phyloP scores from a whole-genome alignment of 2,329 filamentous ascomycete species.

The Gnomoniopsis sp. region DNA sequence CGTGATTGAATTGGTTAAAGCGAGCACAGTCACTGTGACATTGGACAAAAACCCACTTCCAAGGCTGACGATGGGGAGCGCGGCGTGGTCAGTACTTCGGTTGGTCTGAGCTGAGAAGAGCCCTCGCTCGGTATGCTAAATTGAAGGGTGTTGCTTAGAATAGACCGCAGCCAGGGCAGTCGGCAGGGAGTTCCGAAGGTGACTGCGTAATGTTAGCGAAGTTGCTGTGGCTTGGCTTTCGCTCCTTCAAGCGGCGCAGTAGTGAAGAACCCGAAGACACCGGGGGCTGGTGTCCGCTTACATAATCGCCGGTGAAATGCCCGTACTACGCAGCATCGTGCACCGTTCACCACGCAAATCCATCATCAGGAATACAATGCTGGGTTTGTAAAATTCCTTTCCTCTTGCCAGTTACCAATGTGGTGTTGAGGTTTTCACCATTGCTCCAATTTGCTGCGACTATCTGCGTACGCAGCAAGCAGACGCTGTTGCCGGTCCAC shows the following conservation, averaged over 20 bases:
- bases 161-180: not conserved
- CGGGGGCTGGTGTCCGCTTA: not conserved
- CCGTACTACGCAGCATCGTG: no score
- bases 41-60: not conserved
- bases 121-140: not conserved
- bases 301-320: not conserved
- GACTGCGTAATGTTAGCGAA: not conserved
- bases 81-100: not conserved
- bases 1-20: not conserved
- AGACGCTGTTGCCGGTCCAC: no score
- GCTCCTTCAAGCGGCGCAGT: slow-evolving; percentile 1
- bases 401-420: no score
- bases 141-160: slow-evolving; percentile 1
- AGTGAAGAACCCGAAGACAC: not conserved
- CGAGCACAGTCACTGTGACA: slow-evolving; percentile 1
- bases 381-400: no score
- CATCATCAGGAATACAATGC: no score
- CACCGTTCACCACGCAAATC: no score
- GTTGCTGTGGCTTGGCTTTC: not conserved
- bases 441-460: no score
- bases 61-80: slow-evolving; percentile 1
- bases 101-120: not conserved
- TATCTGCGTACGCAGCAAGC: no score
- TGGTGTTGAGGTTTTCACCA: no score
- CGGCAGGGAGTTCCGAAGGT: not conserved